phyloP scores from a whole-genome alignment of 2,329 filamentous ascomycete genomes.

The Colletotrichum graminicola region DNA sequence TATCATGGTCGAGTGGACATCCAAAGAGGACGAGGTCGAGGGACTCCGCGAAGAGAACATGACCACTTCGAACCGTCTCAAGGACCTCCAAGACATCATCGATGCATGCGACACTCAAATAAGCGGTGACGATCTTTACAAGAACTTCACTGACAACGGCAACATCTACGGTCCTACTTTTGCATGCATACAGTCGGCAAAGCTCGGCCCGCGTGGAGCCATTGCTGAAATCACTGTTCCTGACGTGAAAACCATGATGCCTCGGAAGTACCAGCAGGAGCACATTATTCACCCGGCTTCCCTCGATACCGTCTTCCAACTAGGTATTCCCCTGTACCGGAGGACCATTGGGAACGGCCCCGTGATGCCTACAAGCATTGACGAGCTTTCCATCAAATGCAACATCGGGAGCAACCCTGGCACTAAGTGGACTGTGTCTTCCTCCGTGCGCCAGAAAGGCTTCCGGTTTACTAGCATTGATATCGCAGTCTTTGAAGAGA shows the following conservation, averaged over 20 bases:
- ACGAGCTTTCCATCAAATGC: constrained; percentile 1
- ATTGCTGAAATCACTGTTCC: constrained; percentile 18
- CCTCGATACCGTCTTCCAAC: constrained; percentile 45
- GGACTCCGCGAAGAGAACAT: constrained; percentile 3
- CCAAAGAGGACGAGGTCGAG: constrained; percentile 29
- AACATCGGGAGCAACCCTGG: not conserved
- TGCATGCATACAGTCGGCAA: not conserved
- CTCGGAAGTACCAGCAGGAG: constrained; percentile 45
- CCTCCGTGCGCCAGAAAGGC: not conserved
- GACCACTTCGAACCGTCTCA: not conserved
- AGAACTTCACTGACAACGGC: not conserved
- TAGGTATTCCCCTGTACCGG: not conserved
- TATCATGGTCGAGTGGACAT: constrained; percentile 40
- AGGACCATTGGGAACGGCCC: constrained; percentile 3
- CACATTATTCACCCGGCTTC: constrained; percentile 51
- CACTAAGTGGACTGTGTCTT: not conserved
- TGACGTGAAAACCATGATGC: constrained; percentile 45
- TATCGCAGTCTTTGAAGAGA: constrained; percentile 6
- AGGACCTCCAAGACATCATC: not conserved
- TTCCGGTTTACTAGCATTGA: constrained; percentile 1
- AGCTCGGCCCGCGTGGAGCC: not conserved
- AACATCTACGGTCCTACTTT: constrained; percentile 13
- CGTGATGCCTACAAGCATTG: constrained; percentile 18
- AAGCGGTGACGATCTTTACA: not conserved
- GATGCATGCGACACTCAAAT: constrained; percentile 4